Evolutionary conservation across 352 stramenopile species (phyloP), one percentile per base, ranked within the genome.

Genomic region (Ophiocytium majus): DNA sequence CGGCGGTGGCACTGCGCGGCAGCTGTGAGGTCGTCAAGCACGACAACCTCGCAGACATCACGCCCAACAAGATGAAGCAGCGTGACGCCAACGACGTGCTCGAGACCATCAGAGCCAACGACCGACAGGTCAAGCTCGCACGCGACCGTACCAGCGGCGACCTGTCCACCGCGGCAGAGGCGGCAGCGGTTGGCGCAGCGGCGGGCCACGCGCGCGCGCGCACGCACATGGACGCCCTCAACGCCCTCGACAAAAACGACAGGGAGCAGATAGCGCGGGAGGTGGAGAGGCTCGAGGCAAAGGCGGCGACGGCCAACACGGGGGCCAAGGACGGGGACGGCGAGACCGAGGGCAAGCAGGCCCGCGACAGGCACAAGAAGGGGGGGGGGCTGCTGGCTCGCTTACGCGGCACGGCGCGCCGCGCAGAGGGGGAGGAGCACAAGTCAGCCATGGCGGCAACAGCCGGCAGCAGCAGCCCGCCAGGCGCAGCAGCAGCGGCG

Each of bases 41-140:
- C 35, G 33, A 63, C 35, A 63, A 80, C 28, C 82, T 86, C 57
- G 85, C 86, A 36, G 85, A 88, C 81, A 86, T 82, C 43, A 76
- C 82, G 32, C 82, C 84, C 50, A 75, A 75, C 80, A 88, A 82
- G 76, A 86, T 86, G 85, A 88, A 88, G 76, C 85, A 88, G 66
- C 57, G 85, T 1, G 85, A 86, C 31, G 80, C 85, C 31, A 66
- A 81, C 14, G 85, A 86, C 0, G 81, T 88, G 1, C 74, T 88
- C 0, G 85, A 79, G 28, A 84, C 63, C 63, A 88, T 88, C 34
- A 84, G 75, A 28, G 80, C 80, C 37, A 83, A 88, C 35, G 85
- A 88, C 79, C 66, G 85, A 17, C 63, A 79, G 43, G 64, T 87
- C 37, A 85, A 66, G 23, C n/a, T 63, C 31, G 31, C 75, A 43